These are phyloP conservation scores for Chaetomium fimeti DNA, from an alignment of 495 filamentous ascomycete genomes.

Conservation along the genomic window DNA sequence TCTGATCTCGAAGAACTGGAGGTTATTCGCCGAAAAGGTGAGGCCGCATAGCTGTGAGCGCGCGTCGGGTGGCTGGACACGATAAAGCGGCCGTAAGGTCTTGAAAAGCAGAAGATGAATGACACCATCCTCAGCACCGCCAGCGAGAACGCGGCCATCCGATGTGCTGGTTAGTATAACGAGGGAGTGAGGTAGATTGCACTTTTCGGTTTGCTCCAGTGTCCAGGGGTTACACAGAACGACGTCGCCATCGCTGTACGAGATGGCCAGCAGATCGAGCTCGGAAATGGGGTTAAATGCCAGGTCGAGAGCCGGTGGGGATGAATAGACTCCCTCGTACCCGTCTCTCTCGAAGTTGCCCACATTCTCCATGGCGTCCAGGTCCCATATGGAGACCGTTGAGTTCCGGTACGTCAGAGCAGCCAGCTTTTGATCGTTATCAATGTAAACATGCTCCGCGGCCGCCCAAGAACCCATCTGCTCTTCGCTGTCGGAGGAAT, in stretches of 20 bases:
- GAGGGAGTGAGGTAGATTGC: not conserved
- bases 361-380: not conserved
- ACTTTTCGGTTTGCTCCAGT: not conserved
- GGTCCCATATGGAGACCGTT: not conserved
- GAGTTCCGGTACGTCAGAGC: not conserved
- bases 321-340: not conserved
- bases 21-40: too few relatives aligned
- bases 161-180: not conserved
- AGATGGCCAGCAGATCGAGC: not conserved
- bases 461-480: not conserved
- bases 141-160: not conserved
- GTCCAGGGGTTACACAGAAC: too few relatives aligned
- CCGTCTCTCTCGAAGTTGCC: not conserved
- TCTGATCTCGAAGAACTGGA: too few relatives aligned
- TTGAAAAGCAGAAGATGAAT: not conserved
- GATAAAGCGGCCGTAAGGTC: not conserved
- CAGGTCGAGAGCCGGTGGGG: slow-evolving; percentile 7
- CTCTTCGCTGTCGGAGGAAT: not conserved
- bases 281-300: slow-evolving; percentile 17
- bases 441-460: not conserved
- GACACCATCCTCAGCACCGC: not conserved
- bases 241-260: too few relatives aligned
- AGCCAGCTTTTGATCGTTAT: not conserved
- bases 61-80: not conserved
- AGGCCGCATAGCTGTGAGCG: too few relatives aligned